phyloP scores from a whole-genome alignment of 257 asterid species.

The Jaltomata sinuosa region DNA sequence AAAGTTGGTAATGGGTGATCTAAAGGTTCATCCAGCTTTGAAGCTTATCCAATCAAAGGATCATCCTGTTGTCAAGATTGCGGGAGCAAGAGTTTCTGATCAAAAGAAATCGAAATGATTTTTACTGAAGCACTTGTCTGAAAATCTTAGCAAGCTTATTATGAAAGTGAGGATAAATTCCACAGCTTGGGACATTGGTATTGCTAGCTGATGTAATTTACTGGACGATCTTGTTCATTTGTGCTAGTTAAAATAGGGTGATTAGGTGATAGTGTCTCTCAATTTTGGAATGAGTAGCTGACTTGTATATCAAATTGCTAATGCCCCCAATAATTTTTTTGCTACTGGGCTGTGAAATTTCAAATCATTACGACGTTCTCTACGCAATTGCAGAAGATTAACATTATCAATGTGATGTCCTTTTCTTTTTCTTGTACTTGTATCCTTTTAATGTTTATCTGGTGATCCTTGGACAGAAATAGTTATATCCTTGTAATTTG shows the following conservation, averaged over 20 bases:
- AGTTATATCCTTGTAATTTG: no score
- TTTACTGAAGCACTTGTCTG: background rate
- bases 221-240: background rate
- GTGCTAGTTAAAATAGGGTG: background rate
- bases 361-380: background rate
- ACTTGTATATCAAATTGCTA: background rate
- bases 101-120: conserved; percentile 37
- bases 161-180: background rate
- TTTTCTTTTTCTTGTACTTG: no score
- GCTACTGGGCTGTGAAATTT: background rate
- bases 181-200: background rate
- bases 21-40: conserved; percentile 84
- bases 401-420: no score
- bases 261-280: background rate
- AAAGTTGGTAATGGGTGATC: conserved; percentile 65
- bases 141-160: background rate
- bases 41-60: conserved; percentile 37
- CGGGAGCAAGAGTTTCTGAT: conserved; percentile 40
- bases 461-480: no score
- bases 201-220: background rate
- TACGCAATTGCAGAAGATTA: background rate
- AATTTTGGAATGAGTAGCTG: background rate
- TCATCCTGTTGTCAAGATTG: conserved; percentile 38
- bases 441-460: no score
- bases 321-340: background rate